Conservation (phyloP, 805 yeast genomes). For the Wickerhamomyces mucosus region DNA sequence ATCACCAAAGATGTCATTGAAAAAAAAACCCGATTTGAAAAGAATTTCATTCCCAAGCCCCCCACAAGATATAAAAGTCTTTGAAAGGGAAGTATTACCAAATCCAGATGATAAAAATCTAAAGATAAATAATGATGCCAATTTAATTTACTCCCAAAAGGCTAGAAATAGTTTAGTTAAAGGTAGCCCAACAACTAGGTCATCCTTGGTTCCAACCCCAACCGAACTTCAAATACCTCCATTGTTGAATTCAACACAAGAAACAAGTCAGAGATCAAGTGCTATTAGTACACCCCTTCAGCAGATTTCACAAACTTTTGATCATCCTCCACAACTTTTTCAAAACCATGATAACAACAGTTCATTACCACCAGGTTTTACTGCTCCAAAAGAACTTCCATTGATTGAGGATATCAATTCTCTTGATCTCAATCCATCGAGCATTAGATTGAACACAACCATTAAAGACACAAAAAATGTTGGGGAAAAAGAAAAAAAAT, state of each 20-base stretch:
- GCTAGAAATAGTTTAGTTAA: too few relatives aligned
- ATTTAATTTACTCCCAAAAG: too few relatives aligned
- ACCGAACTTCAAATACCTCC: slow-evolving; percentile 16
- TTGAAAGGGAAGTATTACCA: slow-evolving; percentile 7
- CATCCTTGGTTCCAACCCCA: too few relatives aligned
- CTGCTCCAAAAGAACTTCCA: too few relatives aligned
- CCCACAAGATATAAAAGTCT: slow-evolving; percentile 12
- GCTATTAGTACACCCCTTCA: slow-evolving; percentile 12
- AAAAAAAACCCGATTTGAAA: slow-evolving; percentile 8
- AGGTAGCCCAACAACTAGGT: too few relatives aligned
- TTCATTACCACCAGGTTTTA: slow-evolving; percentile 6
- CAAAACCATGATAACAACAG: slow-evolving; percentile 9
- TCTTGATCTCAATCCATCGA: too few relatives aligned
- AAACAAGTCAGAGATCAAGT: slow-evolving; percentile 5
- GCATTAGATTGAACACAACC: too few relatives aligned
- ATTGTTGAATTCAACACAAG: slow-evolving; percentile 14
- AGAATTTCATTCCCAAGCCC: slow-evolving; percentile 16
- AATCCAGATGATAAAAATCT: slow-evolving; percentile 1
- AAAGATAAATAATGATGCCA: slow-evolving; percentile 1
- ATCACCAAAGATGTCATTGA: slow-evolving; percentile 4
- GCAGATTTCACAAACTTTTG: slow-evolving; percentile 6
- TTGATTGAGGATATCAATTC: too few relatives aligned
- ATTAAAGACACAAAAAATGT: too few relatives aligned
- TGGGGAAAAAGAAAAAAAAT: too few relatives aligned
- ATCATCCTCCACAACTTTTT: slow-evolving; percentile 13